These are phyloP conservation scores for Rasamsonia emersonii DNA, from an alignment of 2,329 filamentous ascomycete species.

Conservation along the genomic window DNA sequence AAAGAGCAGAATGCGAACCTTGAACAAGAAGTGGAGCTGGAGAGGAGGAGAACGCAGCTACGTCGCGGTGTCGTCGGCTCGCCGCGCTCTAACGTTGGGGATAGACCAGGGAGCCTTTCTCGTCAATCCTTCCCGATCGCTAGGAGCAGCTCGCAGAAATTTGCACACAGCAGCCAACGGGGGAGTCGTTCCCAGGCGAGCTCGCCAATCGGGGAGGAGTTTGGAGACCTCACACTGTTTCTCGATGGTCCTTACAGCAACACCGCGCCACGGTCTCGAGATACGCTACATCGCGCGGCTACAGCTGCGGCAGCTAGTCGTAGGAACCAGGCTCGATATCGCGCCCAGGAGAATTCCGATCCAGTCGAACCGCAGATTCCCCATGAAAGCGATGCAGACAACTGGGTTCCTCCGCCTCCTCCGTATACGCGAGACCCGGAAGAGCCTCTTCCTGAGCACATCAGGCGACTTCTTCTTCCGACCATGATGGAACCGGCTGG, in stretches of 20 bases:
- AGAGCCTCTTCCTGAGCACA: conserved; percentile 28
- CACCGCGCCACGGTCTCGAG: conserved; percentile 60
- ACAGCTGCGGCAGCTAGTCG: conserved; percentile 66
- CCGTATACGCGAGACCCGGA: conserved; percentile 49
- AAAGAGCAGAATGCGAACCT: conserved; percentile 67
- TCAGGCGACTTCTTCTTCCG: conserved; percentile 26
- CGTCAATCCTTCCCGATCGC: conserved; percentile 19
- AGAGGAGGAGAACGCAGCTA: conserved; percentile 63
- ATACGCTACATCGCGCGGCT: conserved; percentile 62
- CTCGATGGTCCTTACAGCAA: conserved; percentile 66
- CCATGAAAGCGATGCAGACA: conserved; percentile 79
- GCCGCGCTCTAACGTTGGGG: conserved; percentile 30
- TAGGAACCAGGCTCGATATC: conserved; percentile 52
- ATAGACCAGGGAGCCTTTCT: conserved; percentile 13
- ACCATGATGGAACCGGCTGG: conserved; percentile 14
- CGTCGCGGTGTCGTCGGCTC: conserved; percentile 44
- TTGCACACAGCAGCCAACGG: conserved; percentile 12
- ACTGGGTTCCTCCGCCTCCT: conserved; percentile 79
- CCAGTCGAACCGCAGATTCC: conserved; percentile 61
- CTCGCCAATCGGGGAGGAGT: conserved; percentile 13
- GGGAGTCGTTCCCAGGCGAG: conserved; percentile 20
- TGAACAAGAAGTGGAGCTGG: conserved; percentile 70
- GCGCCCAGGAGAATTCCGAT: conserved; percentile 11
- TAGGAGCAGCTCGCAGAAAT: conserved; percentile 9
- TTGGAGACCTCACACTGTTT: conserved; percentile 42